Conservation (phyloP, 2,329 filamentous ascomycete genomes). For the Botryotinia narcissicola region DNA sequence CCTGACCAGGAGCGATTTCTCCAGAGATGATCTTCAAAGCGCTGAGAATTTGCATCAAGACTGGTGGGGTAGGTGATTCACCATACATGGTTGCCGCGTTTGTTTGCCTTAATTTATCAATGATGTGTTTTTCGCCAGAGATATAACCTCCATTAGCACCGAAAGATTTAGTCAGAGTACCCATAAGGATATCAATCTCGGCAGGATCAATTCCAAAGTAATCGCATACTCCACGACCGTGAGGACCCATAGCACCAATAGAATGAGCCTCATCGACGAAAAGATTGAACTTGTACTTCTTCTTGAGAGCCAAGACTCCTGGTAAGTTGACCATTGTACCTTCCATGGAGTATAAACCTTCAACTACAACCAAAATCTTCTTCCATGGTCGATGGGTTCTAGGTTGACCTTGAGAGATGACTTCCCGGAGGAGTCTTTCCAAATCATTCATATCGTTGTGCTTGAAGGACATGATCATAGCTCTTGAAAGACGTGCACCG, state of each 20-base stretch:
- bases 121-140: constrained; percentile 82
- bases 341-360: constrained; percentile 99
- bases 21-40: constrained; percentile 87
- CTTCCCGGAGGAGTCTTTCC: constrained; percentile 82
- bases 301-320: constrained; percentile 80
- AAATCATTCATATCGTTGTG: constrained; percentile 94
- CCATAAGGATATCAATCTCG: constrained; percentile 95
- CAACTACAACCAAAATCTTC: constrained; percentile 95
- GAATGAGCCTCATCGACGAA: constrained; percentile 98
- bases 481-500: constrained; percentile 87
- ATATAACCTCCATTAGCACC: constrained; percentile 97
- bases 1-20: constrained; percentile 83
- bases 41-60: constrained; percentile 85
- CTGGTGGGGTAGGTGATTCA: constrained; percentile 82
- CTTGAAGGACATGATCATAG: constrained; percentile 94
- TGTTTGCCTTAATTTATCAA: constrained; percentile 83
- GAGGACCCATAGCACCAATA: constrained; percentile 84
- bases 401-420: constrained; percentile 93
- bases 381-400: constrained; percentile 99
- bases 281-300: constrained; percentile 94
- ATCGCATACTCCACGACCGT: constrained; percentile 90
- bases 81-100: constrained; percentile 86
- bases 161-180: constrained; percentile 96
- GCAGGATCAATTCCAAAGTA: constrained; percentile 89
- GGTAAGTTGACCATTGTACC: constrained; percentile 98